Evolutionary conservation across 1,284 basidiomycete genomes (phyloP), one percentile per base, ranked within the genome.

Genomic region (Takashimella koratensis): DNA sequence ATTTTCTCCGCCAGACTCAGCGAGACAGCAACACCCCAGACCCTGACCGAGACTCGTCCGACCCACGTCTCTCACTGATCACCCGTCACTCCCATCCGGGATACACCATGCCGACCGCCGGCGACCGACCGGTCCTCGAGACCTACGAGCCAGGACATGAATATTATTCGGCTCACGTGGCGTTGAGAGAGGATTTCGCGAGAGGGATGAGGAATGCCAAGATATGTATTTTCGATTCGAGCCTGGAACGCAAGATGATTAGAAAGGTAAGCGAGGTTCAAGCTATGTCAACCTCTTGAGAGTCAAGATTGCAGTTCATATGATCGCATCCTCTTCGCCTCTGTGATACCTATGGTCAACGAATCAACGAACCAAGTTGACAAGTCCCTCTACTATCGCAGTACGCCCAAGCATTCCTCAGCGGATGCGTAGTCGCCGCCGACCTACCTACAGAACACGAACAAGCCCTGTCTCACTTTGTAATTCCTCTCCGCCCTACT

Each of bases 211-310:
- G 75, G 10, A 59, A 67, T 26, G 57, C 68, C 27, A 66, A 65
- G 57, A 71, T 76, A 41, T 77, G 75, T 53, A 68, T 77, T n/a
- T 76, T 77, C 49, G 75, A 77, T 57, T 58, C 71, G 3, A 68
- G 66, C 51, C 57, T 75, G n/a, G 73, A 76, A 56, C 59, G 72
- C 26, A 77, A 76, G 62, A 62, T 74, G 65, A 76, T 76, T 44
- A 54, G 74, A 11, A 76, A 75, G 58, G 66, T 68, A 25, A 36
- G 59, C 53, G n/a, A 4, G n/a, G n/a, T n/a, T n/a, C n/a, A n/a
- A n/a, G n/a, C n/a, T n/a, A n/a, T n/a, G n/a, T n/a, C n/a, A n/a
- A n/a, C n/a, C n/a, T n/a, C n/a, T n/a, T n/a, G n/a, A n/a, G n/a
- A n/a, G n/a, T n/a, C n/a, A n/a, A n/a, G n/a, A n/a, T n/a, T n/a